Conservation (phyloP, 176 grass and related monocot genomes). For the Hsuehochloa calcarea region DNA sequence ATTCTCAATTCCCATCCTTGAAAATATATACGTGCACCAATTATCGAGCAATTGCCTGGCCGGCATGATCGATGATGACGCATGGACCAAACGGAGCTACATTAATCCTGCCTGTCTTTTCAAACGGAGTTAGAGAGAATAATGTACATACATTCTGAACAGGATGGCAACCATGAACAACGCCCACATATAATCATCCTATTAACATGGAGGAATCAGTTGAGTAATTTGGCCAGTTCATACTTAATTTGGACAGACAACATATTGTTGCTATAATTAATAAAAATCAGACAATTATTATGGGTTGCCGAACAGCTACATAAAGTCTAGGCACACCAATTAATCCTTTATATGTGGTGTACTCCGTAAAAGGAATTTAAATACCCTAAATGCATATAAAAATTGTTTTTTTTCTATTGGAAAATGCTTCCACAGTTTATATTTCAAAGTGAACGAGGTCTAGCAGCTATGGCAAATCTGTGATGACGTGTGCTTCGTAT, state of each 20-base stretch:
- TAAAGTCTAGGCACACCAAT: too few relatives aligned
- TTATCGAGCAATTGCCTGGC: not conserved
- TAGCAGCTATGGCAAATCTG: too few relatives aligned
- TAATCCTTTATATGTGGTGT: too few relatives aligned
- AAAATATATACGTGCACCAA: not conserved
- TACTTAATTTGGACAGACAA: not conserved
- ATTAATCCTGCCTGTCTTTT: too few relatives aligned
- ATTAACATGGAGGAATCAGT: not conserved
- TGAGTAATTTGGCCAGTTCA: not conserved
- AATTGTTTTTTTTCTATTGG: too few relatives aligned
- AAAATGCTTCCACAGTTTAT: too few relatives aligned
- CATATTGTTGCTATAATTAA: not conserved
- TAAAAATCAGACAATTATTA: not conserved
- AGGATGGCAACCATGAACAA: not conserved
- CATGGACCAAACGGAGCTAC: not conserved
- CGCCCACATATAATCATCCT: not conserved
- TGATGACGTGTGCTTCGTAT: too few relatives aligned
- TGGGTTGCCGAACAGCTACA: slow-evolving; percentile 11
- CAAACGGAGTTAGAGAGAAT: not conserved
- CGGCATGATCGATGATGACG: not conserved
- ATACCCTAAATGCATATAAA: too few relatives aligned
- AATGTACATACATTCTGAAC: not conserved
- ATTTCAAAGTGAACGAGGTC: too few relatives aligned
- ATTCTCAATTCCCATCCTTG: not conserved
- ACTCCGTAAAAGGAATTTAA: too few relatives aligned